These are phyloP conservation scores for Paecilomyces sp. DNA, from an alignment of 2,329 filamentous ascomycete species.

Conservation along the genomic window DNA sequence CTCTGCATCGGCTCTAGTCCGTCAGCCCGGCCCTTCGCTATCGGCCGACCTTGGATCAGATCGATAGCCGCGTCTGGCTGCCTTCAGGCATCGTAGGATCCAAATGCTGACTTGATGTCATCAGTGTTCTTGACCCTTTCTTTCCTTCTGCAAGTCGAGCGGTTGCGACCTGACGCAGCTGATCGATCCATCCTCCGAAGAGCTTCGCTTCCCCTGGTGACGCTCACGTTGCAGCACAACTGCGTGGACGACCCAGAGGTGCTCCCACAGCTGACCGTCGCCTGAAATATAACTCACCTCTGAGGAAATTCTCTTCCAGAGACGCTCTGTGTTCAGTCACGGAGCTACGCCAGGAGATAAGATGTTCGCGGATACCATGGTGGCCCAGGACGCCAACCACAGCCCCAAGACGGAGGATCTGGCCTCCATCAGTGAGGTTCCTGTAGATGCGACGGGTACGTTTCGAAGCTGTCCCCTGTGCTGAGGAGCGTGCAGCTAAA, in stretches of 20 bases:
- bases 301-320: background rate
- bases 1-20: conserved; percentile 7
- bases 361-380: conserved; percentile 33
- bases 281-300: background rate
- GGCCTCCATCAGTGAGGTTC: conserved; percentile 34
- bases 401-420: conserved; percentile 31
- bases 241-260: background rate
- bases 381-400: conserved; percentile 24
- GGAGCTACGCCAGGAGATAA: conserved; percentile 6
- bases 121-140: conserved; percentile 1
- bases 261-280: background rate
- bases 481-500: background rate
- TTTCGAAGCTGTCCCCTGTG: conserved; percentile 7
- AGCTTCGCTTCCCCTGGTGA: background rate
- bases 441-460: conserved; percentile 33
- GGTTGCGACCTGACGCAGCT: background rate
- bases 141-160: background rate
- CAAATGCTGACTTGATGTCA: conserved; percentile 20
- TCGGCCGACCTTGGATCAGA: conserved; percentile 13
- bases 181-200: background rate
- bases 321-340: background rate
- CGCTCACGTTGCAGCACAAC: background rate
- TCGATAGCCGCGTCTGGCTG: background rate
- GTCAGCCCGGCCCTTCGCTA: conserved; percentile 11
- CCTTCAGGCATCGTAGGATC: conserved; percentile 10